Conservation (phyloP, 768 basidiomycete genomes). For the Lactarius quietus region DNA sequence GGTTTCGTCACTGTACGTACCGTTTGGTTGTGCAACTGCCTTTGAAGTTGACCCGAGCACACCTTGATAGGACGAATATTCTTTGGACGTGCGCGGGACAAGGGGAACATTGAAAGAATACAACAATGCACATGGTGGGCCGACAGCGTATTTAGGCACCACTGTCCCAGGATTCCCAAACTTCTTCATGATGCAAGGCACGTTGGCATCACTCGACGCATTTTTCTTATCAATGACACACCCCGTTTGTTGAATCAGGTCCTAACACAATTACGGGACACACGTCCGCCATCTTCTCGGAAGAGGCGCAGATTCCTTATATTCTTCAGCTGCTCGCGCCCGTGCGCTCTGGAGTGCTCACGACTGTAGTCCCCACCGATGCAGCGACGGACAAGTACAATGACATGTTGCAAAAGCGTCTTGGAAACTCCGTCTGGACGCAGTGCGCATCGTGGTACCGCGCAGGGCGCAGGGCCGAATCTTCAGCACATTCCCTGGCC, state of each 20-base stretch:
- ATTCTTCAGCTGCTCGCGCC: slow-evolving; percentile 14
- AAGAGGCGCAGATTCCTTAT: slow-evolving; percentile 25
- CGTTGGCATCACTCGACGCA: neutral
- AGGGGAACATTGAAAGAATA: slow-evolving; percentile 43
- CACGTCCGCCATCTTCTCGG: slow-evolving; percentile 51
- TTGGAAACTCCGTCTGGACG: slow-evolving; percentile 14
- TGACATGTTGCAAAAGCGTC: slow-evolving; percentile 10
- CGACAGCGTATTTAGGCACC: slow-evolving; percentile 49
- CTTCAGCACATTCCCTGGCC: slow-evolving; percentile 16
- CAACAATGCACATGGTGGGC: slow-evolving; percentile 46
- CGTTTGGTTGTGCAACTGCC: slow-evolving; percentile 6
- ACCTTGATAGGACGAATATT: slow-evolving; percentile 14
- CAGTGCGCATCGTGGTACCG: slow-evolving; percentile 25
- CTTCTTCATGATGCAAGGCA: slow-evolving; percentile 22
- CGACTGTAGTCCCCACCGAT: slow-evolving; percentile 14
- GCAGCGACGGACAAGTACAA: slow-evolving; percentile 22
- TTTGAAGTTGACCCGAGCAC: neutral
- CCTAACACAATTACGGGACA: slow-evolving; percentile 57
- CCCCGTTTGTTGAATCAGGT: slow-evolving; percentile 2
- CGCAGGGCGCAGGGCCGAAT: slow-evolving; percentile 11
- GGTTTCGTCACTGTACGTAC: slow-evolving; percentile 46
- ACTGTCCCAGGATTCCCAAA: slow-evolving; percentile 22
- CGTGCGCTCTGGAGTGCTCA: slow-evolving; percentile 10
- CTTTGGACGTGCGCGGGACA: slow-evolving; percentile 11
- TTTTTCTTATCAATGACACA: neutral